Conservation (phyloP, 805 yeast species). For the Kazachstania bromeliacearum region DNA sequence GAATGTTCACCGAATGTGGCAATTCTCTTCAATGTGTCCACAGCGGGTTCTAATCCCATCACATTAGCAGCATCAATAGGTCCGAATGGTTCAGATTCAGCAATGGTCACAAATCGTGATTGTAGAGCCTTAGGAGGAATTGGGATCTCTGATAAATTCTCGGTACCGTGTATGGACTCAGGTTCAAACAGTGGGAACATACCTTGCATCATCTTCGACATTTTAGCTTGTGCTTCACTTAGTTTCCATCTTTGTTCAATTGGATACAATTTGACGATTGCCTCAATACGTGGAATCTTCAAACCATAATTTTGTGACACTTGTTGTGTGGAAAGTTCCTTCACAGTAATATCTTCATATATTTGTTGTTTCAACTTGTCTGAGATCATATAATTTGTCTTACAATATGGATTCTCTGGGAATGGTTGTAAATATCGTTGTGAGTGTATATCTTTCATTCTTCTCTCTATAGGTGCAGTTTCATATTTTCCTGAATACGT, state of each 20-base stretch:
- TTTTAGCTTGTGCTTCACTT: conserved; percentile 41
- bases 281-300: conserved; percentile 80
- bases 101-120: conserved; percentile 78
- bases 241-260: conserved; percentile 56
- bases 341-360: conserved; percentile 42
- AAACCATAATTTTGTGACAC: conserved; percentile 72
- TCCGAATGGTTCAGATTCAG: conserved; percentile 92
- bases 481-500: neutral
- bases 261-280: conserved; percentile 58
- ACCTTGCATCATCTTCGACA: conserved; percentile 55
- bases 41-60: conserved; percentile 81
- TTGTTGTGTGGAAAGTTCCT: conserved; percentile 53
- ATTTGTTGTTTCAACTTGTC: conserved; percentile 52
- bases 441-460: too few species aligned
- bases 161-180: conserved; percentile 32
- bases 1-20: conserved; percentile 48
- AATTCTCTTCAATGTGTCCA: conserved; percentile 60
- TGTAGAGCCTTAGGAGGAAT: conserved; percentile 73
- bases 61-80: conserved; percentile 89
- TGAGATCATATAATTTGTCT: conserved; percentile 54
- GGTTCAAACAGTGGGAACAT: conserved; percentile 71
- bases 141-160: conserved; percentile 90
- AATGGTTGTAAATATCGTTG: conserved; percentile 55
- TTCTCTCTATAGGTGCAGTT: neutral
- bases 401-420: conserved; percentile 62